These are phyloP conservation scores for Lachnum nothofagi DNA, from an alignment of 2,329 filamentous ascomycete genomes.

Conservation along the genomic window DNA sequence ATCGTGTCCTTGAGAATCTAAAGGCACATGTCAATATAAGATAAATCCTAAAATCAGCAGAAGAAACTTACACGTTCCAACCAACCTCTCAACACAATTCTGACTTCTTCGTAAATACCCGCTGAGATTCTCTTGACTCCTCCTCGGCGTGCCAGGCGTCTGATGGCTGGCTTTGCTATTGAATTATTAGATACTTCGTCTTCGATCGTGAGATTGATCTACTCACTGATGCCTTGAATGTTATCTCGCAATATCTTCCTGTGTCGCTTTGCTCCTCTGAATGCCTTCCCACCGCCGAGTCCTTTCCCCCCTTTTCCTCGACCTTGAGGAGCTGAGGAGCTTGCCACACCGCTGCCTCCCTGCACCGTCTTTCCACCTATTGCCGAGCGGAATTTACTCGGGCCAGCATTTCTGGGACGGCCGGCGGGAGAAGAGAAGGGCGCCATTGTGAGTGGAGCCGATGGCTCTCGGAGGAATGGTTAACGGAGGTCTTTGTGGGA, in stretches of 20 bases:
- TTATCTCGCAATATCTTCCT: slow-evolving; percentile 48
- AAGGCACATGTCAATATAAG: neutral
- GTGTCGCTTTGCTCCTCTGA: neutral
- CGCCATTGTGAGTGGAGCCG: neutral
- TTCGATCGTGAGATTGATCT: neutral
- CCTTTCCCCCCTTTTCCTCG: slow-evolving; percentile 14
- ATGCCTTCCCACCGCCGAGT: slow-evolving; percentile 6
- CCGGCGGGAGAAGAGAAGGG: neutral
- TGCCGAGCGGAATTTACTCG: no score
- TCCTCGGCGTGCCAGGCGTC: slow-evolving; percentile 68
- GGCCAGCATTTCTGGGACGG: neutral
- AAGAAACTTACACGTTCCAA: slow-evolving; percentile 41
- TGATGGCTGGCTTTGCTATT: slow-evolving; percentile 4
- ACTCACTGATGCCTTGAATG: slow-evolving; percentile 49
- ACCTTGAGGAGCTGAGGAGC: neutral
- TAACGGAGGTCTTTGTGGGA: no score
- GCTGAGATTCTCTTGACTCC: slow-evolving; percentile 70
- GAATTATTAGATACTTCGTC: neutral
- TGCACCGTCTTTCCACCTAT: neutral
- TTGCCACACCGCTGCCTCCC: neutral
- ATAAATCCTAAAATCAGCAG: neutral
- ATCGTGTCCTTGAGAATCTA: slow-evolving; percentile 51
- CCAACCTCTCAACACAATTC: slow-evolving; percentile 46
- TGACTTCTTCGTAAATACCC: slow-evolving; percentile 57
- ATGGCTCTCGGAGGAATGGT: no score